Base-by-base conservation (phyloP, 768 basidiomycete genomes). In the Cystofilobasidium capitatum region DNA sequence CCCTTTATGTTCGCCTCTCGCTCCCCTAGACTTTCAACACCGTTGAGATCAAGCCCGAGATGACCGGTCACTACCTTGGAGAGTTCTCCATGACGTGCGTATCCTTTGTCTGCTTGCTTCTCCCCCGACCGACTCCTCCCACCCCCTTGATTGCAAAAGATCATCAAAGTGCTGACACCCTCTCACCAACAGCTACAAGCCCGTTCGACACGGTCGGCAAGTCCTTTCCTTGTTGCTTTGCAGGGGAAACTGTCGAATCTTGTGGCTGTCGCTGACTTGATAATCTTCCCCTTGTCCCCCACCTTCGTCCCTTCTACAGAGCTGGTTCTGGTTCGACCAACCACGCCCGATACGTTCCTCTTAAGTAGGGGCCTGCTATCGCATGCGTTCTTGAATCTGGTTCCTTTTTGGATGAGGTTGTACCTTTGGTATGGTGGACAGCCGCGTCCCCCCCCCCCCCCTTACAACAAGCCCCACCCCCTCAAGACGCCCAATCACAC, bases 11-110 rank as follows among this genome's bases (percentile, higher is more conserved):
- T 22, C 40, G 1, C 35, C 16, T 22, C 33, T n/a, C 20, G 14
- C 13, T 29, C 14, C 2, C n/a, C 16, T 45, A 64, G 63, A 47
- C 45, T 40, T 76, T 74, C 76, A 75, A 73, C 71, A 86, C 91
- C 49, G 91, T 97, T 71, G 94, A 98, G 81, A 93, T 98, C 83
- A 98, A 94, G 83, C 93, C 96, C 72, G 96, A 99, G 80, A 99
- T 99, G 96, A 90, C 88, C 71, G 96, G 96, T 69, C 93, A 94
- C 85, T 98, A 99, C 82, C 91, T 98, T 77, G 96, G 83, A 71
- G 96, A 99, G 81, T 79, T 79, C 77, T 79, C 77, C 63, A 89
- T 89, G 82, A 91, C 94, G 70, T 98, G 96, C 88, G 64, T 65
- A 2, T 20, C 4, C 8, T 29, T 17, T 31, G 35, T 37, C 45